Conservation (phyloP, 2,329 filamentous ascomycete genomes). For the Neodidymelliopsis sp. region DNA sequence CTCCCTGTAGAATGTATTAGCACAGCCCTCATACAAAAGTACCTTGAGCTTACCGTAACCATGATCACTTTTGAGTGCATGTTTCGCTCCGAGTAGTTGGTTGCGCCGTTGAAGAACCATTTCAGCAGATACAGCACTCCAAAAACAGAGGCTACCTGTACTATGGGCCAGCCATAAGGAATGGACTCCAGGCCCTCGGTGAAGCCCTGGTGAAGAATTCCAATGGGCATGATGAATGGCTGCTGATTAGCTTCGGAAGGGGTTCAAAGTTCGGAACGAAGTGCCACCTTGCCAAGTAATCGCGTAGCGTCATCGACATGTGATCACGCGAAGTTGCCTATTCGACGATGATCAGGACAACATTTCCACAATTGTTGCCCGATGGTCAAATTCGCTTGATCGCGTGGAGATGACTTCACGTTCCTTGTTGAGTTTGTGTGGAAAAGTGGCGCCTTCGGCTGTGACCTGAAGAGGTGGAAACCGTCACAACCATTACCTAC, state of each 20-base stretch:
- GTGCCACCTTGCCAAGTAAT: slow-evolving; percentile 32
- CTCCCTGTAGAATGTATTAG: slow-evolving; percentile 63
- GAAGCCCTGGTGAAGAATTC: slow-evolving; percentile 63
- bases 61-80: slow-evolving; percentile 96
- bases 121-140: slow-evolving; percentile 68
- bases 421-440: background rate
- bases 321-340: slow-evolving; percentile 15
- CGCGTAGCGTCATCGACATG: slow-evolving; percentile 43
- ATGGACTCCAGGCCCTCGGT: slow-evolving; percentile 63
- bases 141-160: slow-evolving; percentile 63
- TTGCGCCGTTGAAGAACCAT: slow-evolving; percentile 77
- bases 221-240: slow-evolving; percentile 64
- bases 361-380: background rate
- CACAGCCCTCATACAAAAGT: background rate
- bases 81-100: slow-evolving; percentile 76
- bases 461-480: slow-evolving; percentile 2
- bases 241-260: slow-evolving; percentile 27
- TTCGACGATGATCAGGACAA: background rate
- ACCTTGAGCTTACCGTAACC: slow-evolving; percentile 70
- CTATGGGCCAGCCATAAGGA: slow-evolving; percentile 60
- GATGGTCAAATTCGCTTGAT: background rate
- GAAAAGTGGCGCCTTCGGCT: background rate
- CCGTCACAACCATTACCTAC: background rate
- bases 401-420: slow-evolving; percentile 1
- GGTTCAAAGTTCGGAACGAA: slow-evolving; percentile 34